Base-by-base conservation (phyloP, 768 basidiomycete genomes). In the Tulasnella sp. region DNA sequence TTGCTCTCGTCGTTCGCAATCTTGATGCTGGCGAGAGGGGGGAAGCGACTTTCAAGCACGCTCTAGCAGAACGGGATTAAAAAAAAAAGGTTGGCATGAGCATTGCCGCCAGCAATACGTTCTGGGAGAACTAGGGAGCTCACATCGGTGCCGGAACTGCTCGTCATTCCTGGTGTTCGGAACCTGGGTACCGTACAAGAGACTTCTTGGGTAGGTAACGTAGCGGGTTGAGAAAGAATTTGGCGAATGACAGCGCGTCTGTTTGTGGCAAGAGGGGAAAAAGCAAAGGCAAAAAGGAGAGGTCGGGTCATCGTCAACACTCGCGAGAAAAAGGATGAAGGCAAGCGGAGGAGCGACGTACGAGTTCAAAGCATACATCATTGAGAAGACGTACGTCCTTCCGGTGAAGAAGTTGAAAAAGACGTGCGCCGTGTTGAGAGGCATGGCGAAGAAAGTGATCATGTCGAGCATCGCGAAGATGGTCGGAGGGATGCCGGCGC, bases 281-380 rank as follows among this genome's bases (percentile, higher is more conserved):
- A n/a, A n/a, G n/a, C n/a, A n/a, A n/a, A n/a, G n/a, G n/a, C n/a
- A n/a, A n/a, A n/a, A n/a, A n/a, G n/a, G n/a, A n/a, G n/a, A n/a
- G n/a, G n/a, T n/a, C n/a, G n/a, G n/a, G 62, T 68, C 27, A 16
- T 9, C n/a, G 12, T 68, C 16, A 68, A 68, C n/a, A n/a, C 14
- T 34, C 7, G 27, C 27, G 27, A 34, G n/a, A n/a, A n/a, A n/a
- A n/a, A n/a, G n/a, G n/a, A n/a, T n/a, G n/a, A n/a, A n/a, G n/a
- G n/a, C n/a, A n/a, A n/a, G 18, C 0, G 34, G 1, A 58, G 12
- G 39, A 34, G 38, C 39, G 16, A 24, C 75, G 2, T 76, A 76
- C 75, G 75, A 76, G 52, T 76, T 76, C 27, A 76, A n/a, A 34
- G 75, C 56, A 62, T 76, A 76, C 75, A 76, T 52, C 75, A 76